These are phyloP conservation scores for Trematosphaeria pertusa DNA, from an alignment of 2,329 filamentous ascomycete genomes.

Conservation along the genomic window DNA sequence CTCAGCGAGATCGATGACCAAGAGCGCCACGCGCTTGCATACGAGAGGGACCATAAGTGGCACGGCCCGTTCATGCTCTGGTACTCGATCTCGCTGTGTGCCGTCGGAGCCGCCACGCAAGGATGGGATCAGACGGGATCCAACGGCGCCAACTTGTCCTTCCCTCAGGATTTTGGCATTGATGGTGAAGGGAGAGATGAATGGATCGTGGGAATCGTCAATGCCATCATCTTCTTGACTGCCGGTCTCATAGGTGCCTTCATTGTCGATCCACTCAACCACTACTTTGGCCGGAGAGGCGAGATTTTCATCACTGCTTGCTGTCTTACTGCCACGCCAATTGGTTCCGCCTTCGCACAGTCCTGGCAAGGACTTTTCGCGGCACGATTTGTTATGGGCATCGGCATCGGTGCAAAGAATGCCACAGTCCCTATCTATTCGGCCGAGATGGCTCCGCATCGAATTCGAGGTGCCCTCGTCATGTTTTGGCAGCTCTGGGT, in stretches of 20 bases:
- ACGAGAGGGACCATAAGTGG: conserved; percentile 72
- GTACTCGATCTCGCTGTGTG: conserved; percentile 72
- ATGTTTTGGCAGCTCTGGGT: conserved; percentile 51
- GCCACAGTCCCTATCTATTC: conserved; percentile 45
- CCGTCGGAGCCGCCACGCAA: conserved; percentile 71
- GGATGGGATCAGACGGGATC: conserved; percentile 71
- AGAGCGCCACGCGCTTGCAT: conserved; percentile 65
- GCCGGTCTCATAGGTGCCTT: conserved; percentile 46
- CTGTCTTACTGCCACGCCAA: conserved; percentile 46
- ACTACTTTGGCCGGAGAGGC: conserved; percentile 46
- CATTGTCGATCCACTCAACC: conserved; percentile 47
- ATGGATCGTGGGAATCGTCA: conserved; percentile 43
- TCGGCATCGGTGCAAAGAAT: conserved; percentile 44
- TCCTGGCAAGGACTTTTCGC: conserved; percentile 47
- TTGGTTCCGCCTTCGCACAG: conserved; percentile 45
- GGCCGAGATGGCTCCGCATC: conserved; percentile 43
- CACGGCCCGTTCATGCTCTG: conserved; percentile 64
- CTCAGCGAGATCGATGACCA: conserved; percentile 66
- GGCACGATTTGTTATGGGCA: conserved; percentile 45
- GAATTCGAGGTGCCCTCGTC: conserved; percentile 47
- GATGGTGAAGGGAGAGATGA: conserved; percentile 24
- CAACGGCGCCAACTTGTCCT: conserved; percentile 65
- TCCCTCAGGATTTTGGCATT: conserved; percentile 63
- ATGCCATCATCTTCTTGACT: conserved; percentile 50
- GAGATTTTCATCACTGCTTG: conserved; percentile 48